Evolutionary conservation across 768 basidiomycete species (phyloP), one percentile per base, ranked within the genome.

Genomic region (Boletus speciosus): DNA sequence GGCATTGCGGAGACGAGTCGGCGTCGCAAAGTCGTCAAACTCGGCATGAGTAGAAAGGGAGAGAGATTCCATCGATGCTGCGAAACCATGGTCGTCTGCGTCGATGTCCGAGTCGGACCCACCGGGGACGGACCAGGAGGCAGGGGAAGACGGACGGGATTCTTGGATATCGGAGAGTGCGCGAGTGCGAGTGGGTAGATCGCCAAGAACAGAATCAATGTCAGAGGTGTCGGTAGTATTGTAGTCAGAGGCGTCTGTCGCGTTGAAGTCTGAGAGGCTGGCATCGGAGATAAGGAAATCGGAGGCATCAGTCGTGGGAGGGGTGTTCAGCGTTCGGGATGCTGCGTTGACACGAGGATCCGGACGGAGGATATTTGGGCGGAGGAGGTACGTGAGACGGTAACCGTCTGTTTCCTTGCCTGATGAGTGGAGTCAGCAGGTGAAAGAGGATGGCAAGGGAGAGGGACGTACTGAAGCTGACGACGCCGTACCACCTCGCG

Each of bases 331-430:
- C 6, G 75, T 74, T 14, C 36, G 54, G 11, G 52, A 32, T 2
- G 76, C 74, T 2, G 39, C 19, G 19, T 39, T 34, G 34, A 64
- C 64, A 4, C 57, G 52, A 31, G 74, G 77, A 62, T 83, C 82
- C 1, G 85, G 85, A 15, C 81, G 81, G 21, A 79, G 78, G 49
- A 83, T 78, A 58, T 90, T 88, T 4, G 91, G 91, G 35, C 91
- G 83, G 23, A 93, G 78, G 47, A 93, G 81, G 68, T 90, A 85
- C 5, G 90, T 92, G 34, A 90, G 73, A 19, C 90, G 84, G 41
- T 76, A 68, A 0, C 82, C 82, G 1, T 78, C 67, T 1, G 71
- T 66, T 27, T 86, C 71, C 61, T 67, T 75, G 45, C 74, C 73
- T 75, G 50, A 29, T 81, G 53, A 29, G 2, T 2, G 41, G 41